Conservation (phyloP, 441 rosid genomes). For the Adansonia grandidieri region DNA sequence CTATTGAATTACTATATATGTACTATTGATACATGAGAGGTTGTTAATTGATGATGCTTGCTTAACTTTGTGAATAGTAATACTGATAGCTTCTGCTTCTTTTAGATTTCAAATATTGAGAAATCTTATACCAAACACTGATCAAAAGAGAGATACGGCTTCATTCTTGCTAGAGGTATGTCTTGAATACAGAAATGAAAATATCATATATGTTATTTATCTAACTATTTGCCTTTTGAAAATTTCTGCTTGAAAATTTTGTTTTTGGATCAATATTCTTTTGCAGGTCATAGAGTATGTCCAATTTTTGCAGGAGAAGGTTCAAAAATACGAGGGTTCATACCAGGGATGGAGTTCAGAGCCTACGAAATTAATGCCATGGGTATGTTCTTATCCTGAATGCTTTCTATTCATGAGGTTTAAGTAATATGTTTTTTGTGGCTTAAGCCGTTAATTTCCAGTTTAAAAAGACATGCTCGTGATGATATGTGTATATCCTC, state of each 20-base stretch:
- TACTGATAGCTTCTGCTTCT: constrained; percentile 22
- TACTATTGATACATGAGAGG: neutral
- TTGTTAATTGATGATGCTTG: neutral
- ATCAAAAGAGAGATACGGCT: constrained; percentile 72
- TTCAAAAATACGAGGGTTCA: constrained; percentile 66
- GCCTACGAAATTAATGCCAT: constrained; percentile 69
- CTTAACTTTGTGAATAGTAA: neutral
- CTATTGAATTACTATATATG: neutral
- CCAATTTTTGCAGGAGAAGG: constrained; percentile 63
- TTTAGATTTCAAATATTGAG: constrained; percentile 73
- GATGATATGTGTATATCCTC: neutral
- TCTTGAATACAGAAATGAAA: constrained; percentile 13
- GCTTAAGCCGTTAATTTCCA: neutral
- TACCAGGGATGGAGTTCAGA: constrained; percentile 68
- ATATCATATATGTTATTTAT: neutral
- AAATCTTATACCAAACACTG: constrained; percentile 64
- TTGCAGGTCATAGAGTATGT: constrained; percentile 73
- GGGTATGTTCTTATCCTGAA: constrained; percentile 44
- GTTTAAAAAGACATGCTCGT: neutral
- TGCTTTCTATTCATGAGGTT: neutral
- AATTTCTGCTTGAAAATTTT: constrained; percentile 20
- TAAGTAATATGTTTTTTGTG: neutral
- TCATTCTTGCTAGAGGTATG: constrained; percentile 72
- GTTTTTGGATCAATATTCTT: constrained; percentile 21
- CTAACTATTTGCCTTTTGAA: neutral